A percentile compares a stretch with the other conserved stretches of the same genome.
phyloP scores from a whole-genome alignment of 108 stramenopile species.

The Cyclostephanos tholiformis region DNA sequence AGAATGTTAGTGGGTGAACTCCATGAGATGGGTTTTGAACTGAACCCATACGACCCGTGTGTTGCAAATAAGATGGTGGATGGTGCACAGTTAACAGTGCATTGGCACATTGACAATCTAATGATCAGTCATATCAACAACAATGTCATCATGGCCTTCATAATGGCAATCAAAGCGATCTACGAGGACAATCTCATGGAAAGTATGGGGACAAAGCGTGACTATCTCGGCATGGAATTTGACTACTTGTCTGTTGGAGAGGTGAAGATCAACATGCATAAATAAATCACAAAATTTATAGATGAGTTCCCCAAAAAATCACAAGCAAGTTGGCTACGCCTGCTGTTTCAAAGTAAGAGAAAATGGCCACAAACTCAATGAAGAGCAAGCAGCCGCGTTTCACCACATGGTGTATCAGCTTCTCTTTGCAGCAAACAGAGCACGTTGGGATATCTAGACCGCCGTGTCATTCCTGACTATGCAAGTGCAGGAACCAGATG shows the following conservation, averaged over 20 bases:
- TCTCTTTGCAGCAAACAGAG: not conserved
- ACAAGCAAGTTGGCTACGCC: not conserved
- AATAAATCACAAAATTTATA: constrained; percentile 3
- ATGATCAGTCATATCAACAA: constrained; percentile 8
- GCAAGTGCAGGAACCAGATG: constrained; percentile 17
- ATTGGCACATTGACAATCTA: constrained; percentile 31
- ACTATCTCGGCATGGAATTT: constrained; percentile 23
- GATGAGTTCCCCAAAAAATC: not conserved
- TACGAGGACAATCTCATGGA: not conserved
- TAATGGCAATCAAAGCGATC: not conserved
- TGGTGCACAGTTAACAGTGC: constrained; percentile 27
- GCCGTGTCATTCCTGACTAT: constrained; percentile 32
- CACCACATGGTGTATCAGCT: constrained; percentile 11
- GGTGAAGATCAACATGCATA: not conserved
- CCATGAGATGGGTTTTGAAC: too few relatives aligned
- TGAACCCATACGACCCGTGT: constrained; percentile 39
- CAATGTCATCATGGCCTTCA: not conserved
- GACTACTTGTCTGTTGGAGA: not conserved
- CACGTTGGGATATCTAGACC: constrained; percentile 18
- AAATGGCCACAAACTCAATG: not conserved
- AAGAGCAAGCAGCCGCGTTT: not conserved
- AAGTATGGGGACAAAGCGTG: not conserved
- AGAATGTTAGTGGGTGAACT: too few relatives aligned
- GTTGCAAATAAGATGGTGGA: constrained; percentile 28
- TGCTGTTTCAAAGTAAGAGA: not conserved